A percentile compares a stretch with the other conserved stretches of the same genome.
Conservation (phyloP, 768 basidiomycete species). For the Mycena capillaripes region DNA sequence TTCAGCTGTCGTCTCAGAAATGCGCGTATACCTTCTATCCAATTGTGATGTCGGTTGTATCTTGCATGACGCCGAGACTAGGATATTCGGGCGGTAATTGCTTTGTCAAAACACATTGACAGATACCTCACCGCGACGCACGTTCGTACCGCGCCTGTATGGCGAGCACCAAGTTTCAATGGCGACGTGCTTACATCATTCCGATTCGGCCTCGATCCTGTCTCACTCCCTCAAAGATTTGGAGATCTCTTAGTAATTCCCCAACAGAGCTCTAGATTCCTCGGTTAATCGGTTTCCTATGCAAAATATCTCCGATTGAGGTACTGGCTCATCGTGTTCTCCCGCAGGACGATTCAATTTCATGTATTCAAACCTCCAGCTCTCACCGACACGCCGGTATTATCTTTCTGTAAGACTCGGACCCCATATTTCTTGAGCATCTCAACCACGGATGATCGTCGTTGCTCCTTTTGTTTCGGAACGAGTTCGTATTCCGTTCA, state of each 20-base stretch:
- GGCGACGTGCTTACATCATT: neutral
- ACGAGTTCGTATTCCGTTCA: too few species aligned
- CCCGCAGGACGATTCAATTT: slow-evolving; percentile 4
- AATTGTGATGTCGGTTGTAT: neutral
- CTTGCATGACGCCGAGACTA: slow-evolving; percentile 10
- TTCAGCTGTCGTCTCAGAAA: neutral
- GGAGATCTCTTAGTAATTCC: too few species aligned
- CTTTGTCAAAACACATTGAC: slow-evolving; percentile 7
- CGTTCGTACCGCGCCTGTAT: neutral
- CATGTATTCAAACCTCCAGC: neutral
- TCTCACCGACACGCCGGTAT: too few species aligned
- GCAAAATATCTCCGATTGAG: slow-evolving; percentile 3
- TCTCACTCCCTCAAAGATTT: slow-evolving; percentile 8
- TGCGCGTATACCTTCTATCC: neutral
- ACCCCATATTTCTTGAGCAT: too few species aligned
- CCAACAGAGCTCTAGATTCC: too few species aligned
- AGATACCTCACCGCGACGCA: slow-evolving; percentile 8
- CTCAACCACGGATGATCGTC: too few species aligned
- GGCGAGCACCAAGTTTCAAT: slow-evolving; percentile 1
- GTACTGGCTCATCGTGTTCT: neutral
- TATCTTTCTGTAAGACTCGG: too few species aligned
- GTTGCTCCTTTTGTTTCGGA: too few species aligned
- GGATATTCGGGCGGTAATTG: neutral
- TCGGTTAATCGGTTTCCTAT: slow-evolving; percentile 3
- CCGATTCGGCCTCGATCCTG: neutral